Percentiles rank a stretch among this genome's conserved stretches.
phyloP scores from a whole-genome alignment of 1,284 basidiomycete species.

The Leccinum solheimii region DNA sequence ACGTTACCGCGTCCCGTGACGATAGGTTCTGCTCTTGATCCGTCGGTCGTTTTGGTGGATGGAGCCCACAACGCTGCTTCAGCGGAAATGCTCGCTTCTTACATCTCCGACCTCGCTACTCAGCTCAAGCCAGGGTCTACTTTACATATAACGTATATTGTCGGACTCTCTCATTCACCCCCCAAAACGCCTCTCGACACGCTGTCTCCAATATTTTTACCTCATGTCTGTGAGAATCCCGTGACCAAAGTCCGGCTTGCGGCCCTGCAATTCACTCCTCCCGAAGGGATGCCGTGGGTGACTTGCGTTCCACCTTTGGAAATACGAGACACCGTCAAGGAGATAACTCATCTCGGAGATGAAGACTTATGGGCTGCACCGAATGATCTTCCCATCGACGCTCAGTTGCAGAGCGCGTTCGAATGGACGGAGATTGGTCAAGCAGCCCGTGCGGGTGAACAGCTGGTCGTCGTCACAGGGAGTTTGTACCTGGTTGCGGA shows the following conservation, averaged over 20 bases:
- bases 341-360: slow-evolving; percentile 39
- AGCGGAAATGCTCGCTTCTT: slow-evolving; percentile 66
- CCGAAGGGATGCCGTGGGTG: slow-evolving; percentile 93
- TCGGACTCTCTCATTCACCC: slow-evolving; percentile 79
- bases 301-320: slow-evolving; percentile 54
- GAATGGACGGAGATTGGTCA: slow-evolving; percentile 42
- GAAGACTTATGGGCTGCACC: slow-evolving; percentile 46
- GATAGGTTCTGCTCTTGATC: slow-evolving; percentile 19
- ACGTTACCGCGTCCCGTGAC: slow-evolving; percentile 37
- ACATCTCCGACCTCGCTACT: slow-evolving; percentile 52
- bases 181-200: slow-evolving; percentile 76
- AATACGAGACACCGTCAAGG: slow-evolving; percentile 45
- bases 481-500: slow-evolving; percentile 91
- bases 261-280: slow-evolving; percentile 63
- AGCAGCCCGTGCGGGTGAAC: slow-evolving; percentile 19
- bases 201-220: slow-evolving; percentile 60
- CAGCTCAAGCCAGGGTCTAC: slow-evolving; percentile 24
- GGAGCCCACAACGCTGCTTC: slow-evolving; percentile 97
- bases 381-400: slow-evolving; percentile 31
- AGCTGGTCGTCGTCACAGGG: slow-evolving; percentile 75
- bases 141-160: slow-evolving; percentile 62
- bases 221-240: slow-evolving; percentile 24
- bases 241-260: slow-evolving; percentile 49
- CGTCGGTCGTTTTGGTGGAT: slow-evolving; percentile 71
- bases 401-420: slow-evolving; percentile 40